Evolutionary conservation across 441 rosid species (phyloP).

Genomic region (Erodium trifolium): DNA sequence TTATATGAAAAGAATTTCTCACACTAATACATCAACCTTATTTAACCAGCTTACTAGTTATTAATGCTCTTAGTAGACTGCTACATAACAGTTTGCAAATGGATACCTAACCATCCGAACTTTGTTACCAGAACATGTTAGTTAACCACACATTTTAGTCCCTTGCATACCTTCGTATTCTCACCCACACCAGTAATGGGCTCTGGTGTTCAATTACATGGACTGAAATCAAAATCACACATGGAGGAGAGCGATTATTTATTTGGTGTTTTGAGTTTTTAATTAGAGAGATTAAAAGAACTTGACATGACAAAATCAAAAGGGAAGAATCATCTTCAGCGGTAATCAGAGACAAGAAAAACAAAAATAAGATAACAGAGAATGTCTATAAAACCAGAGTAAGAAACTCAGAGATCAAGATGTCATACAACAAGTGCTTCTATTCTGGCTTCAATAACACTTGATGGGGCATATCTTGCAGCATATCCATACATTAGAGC

Average conservation of each 20-base stretch:
- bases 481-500: conserved; percentile 99
- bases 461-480: conserved; percentile 94
- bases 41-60: neutral
- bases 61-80: neutral
- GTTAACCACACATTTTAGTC: conserved; percentile 9
- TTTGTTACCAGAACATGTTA: neutral
- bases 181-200: conserved; percentile 2
- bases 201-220: neutral
- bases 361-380: neutral
- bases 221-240: neutral
- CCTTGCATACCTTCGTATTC: neutral
- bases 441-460: conserved; percentile 98
- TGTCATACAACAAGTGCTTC: conserved; percentile 90
- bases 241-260: no score
- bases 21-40: neutral
- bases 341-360: conserved; percentile 11
- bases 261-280: neutral
- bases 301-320: neutral
- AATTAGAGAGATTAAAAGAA: neutral
- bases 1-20: neutral
- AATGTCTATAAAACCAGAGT: conserved; percentile 10
- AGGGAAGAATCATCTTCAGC: conserved; percentile 6
- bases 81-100: conserved; percentile 3
- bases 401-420: conserved; percentile 20
- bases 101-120: neutral